Base-by-base conservation (phyloP, 2,329 filamentous ascomycete species). In the Juglanconis juglandina region DNA sequence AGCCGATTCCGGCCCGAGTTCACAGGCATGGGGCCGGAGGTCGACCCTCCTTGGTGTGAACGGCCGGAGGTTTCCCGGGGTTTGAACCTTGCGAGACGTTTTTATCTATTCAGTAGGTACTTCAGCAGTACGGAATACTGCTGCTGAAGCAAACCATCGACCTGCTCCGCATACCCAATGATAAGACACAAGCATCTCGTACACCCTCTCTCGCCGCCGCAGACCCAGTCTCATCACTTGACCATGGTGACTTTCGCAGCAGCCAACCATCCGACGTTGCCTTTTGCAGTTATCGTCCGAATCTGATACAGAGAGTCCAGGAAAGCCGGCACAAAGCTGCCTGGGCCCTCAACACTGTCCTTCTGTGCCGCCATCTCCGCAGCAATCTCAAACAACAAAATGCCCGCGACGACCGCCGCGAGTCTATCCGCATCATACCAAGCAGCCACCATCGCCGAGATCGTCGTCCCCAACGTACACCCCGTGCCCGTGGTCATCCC, bases 261-360 rank as follows among this genome's bases (percentile, higher is more conserved):
- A 37, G 32, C 17, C 7, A 64, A 13, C 63, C 60, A 64, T 3
- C 4, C 46, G 7, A 44, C 1, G 4, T 59, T 34, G 3, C 60
- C 59, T 3, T 33, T 30, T 44, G 53, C 55, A 54, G 54, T 55
- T 4, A n/a, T 35, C 17, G 47, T 58, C 6, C 64, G 59, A 70
- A 86, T 68, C 32, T 71, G 71, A 66, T 80, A 81, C 64, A 88
- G 68, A 74, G 85, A 89, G 67, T 98, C 94, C 47, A 97, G 76
- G 69, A 97, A 93, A 0, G 88, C 88, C 0, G 92, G 89, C 11
- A 96, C 87, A 77, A 97, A 97, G 0, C 87, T 91, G 0, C 94
- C 94, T 0, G 94, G 92, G 0, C 94, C 94, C 61, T 79, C 80
- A 3, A 95, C 91, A 64, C 87, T 81, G 0, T 76, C 67, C 56